Percentiles rank a stretch among this genome's conserved stretches.
Evolutionary conservation across 2,329 filamentous ascomycete species (phyloP).

Genomic region (Fusarium agapanthi): DNA sequence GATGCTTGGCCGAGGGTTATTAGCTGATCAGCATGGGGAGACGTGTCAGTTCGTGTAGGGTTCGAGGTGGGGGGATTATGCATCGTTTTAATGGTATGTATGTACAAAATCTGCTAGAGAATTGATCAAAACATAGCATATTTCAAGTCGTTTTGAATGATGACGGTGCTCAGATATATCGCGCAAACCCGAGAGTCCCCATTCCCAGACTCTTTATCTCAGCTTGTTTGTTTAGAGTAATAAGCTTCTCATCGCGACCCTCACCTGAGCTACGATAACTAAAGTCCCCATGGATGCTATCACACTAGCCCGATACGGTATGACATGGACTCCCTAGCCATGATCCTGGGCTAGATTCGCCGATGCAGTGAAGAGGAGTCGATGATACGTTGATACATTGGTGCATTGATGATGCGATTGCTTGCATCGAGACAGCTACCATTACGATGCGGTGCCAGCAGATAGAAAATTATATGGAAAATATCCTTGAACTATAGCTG

Average conservation of each 20-base stretch:
- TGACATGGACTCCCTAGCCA: neutral
- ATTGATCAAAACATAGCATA: neutral
- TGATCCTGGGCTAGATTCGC: neutral
- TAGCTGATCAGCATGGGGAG: neutral
- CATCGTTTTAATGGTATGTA: neutral
- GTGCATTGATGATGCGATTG: neutral
- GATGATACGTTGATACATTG: neutral
- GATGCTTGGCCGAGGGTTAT: neutral
- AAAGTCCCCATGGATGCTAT: neutral
- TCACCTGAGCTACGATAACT: neutral
- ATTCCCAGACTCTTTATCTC: neutral
- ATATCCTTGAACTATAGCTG: neutral
- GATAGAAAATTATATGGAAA: no score
- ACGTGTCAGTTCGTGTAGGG: neutral
- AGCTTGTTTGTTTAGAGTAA: neutral
- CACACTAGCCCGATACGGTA: neutral
- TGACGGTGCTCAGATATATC: neutral
- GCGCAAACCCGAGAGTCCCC: neutral
- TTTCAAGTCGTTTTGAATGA: no score
- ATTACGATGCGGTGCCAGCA: accelerated
- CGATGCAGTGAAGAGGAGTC: neutral
- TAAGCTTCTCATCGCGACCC: neutral
- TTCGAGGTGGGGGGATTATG: neutral
- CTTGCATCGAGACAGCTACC: neutral
- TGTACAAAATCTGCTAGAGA: neutral